These are phyloP conservation scores for Parathielavia hyrcaniae DNA, from an alignment of 495 filamentous ascomycete species.

Conservation along the genomic window DNA sequence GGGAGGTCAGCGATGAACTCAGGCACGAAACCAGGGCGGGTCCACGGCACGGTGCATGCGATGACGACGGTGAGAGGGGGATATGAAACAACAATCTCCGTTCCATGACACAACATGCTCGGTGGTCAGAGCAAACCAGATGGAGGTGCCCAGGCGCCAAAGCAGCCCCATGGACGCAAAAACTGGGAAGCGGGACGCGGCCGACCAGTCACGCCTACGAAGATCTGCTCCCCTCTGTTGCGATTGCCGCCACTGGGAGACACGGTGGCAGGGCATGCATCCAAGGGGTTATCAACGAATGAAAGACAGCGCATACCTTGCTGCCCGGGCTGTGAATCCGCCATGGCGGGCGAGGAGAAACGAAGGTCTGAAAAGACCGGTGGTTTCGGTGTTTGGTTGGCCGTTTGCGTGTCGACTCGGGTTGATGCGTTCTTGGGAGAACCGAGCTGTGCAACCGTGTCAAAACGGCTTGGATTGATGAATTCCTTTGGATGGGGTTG, in stretches of 20 bases:
- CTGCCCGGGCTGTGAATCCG: constrained; percentile 27
- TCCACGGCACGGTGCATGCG: constrained; percentile 37
- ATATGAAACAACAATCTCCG: constrained; percentile 48
- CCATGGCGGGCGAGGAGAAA: constrained; percentile 26
- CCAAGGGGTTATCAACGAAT: constrained; percentile 5
- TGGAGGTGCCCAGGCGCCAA: constrained; percentile 23
- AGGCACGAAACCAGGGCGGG: constrained; percentile 25
- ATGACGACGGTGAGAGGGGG: constrained; percentile 41
- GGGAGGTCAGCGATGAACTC: constrained; percentile 31
- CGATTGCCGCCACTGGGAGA: constrained; percentile 21
- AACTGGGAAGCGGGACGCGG: constrained; percentile 32
- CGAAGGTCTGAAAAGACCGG: not conserved
- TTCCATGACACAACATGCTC: constrained; percentile 46
- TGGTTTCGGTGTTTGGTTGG: constrained; percentile 9
- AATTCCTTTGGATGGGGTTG: constrained; percentile 26
- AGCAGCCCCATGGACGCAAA: constrained; percentile 19
- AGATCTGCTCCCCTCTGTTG: constrained; percentile 15
- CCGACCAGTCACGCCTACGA: constrained; percentile 22
- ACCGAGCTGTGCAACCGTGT: constrained; percentile 23
- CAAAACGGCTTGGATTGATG: constrained; percentile 25
- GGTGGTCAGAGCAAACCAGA: constrained; percentile 34
- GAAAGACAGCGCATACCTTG: constrained; percentile 30
- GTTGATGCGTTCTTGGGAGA: not conserved
- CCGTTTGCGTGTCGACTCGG: constrained; percentile 14
- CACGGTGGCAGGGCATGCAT: constrained; percentile 13